Evolutionary conservation across 257 asterid genomes (phyloP).

Genomic region (Mitragyna speciosa): DNA sequence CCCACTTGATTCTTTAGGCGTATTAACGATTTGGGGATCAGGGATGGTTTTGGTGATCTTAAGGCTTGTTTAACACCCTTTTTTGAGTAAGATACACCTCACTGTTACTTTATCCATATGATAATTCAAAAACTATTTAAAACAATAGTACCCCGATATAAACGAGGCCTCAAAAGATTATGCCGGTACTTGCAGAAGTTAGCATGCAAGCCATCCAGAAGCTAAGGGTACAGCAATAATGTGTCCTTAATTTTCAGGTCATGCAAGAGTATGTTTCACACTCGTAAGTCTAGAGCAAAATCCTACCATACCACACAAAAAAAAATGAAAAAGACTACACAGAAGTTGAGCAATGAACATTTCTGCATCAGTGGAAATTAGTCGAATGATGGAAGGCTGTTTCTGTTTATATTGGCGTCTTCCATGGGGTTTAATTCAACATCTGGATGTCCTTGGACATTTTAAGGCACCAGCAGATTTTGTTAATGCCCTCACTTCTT

Average conservation of each 20-base stretch:
- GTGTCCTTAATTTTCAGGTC: not conserved
- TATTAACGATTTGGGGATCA: not conserved
- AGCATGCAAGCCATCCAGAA: not conserved
- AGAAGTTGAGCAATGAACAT: not conserved
- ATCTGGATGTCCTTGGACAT: slow-evolving; percentile 48
- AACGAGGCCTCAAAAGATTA: not conserved
- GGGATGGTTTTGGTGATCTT: no score
- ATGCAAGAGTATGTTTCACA: not conserved
- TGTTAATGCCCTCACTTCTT: slow-evolving; percentile 49
- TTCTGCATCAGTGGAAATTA: not conserved
- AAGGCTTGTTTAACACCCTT: no score
- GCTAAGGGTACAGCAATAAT: not conserved
- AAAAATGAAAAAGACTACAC: not conserved
- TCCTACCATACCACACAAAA: not conserved
- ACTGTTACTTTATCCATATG: not conserved
- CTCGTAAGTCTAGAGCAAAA: not conserved
- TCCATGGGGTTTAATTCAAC: slow-evolving; percentile 25
- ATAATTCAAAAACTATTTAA: no score
- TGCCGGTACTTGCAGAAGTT: not conserved
- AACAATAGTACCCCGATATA: not conserved
- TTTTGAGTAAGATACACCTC: no score
- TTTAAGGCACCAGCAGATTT: slow-evolving; percentile 60
- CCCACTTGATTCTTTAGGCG: not conserved
- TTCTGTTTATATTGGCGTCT: not conserved
- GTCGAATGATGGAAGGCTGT: not conserved